phyloP scores from a whole-genome alignment of 495 filamentous ascomycete genomes.

The Aspergillus coremiiformis region DNA sequence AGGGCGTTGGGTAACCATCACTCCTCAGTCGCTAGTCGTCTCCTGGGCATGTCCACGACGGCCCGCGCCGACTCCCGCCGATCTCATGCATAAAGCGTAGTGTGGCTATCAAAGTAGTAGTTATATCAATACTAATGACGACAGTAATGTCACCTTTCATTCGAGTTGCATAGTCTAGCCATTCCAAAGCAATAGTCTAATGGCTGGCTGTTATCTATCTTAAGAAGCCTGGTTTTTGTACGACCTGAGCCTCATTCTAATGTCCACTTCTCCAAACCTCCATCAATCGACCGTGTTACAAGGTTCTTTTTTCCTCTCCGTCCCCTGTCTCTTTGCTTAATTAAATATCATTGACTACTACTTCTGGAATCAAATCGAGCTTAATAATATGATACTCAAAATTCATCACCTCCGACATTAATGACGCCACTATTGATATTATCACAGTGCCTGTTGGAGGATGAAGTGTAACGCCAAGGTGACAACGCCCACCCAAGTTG shows the following conservation, averaged over 20 bases:
- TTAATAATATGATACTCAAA: too few relatives aligned
- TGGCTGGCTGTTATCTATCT: not conserved
- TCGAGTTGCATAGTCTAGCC: not conserved
- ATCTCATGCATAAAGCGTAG: conserved; percentile 39
- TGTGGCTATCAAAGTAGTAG: conserved; percentile 4
- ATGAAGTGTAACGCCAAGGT: not conserved
- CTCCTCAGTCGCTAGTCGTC: conserved; percentile 16
- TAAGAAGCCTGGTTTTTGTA: not conserved
- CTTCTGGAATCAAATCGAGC: too few relatives aligned
- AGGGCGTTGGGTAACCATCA: conserved; percentile 18
- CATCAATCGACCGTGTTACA: not conserved
- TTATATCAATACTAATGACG: not conserved
- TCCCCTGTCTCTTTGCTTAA: not conserved
- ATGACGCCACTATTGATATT: not conserved
- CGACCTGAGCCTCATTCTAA: not conserved
- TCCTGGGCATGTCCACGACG: conserved; percentile 32
- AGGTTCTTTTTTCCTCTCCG: not conserved
- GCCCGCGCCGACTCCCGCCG: conserved; percentile 43
- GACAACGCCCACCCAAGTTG: not conserved
- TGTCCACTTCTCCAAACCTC: not conserved
- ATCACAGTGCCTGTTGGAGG: not conserved
- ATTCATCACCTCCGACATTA: not conserved
- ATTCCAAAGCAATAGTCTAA: not conserved
- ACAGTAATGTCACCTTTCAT: not conserved
- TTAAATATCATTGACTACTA: not conserved